These are phyloP conservation scores for Boletus eberwhitei DNA, from an alignment of 768 basidiomycete species.

Conservation along the genomic window DNA sequence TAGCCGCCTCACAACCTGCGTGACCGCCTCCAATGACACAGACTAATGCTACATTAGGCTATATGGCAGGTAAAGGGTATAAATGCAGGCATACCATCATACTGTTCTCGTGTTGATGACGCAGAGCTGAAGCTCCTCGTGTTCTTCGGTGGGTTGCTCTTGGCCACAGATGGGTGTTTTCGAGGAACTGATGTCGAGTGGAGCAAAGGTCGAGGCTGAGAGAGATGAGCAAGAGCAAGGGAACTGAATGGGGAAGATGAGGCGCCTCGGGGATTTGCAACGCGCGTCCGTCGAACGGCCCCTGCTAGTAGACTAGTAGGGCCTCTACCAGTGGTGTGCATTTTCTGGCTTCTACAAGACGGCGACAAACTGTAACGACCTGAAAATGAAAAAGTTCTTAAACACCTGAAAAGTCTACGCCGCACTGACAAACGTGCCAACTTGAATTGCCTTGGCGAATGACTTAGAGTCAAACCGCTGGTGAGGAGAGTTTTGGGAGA, in stretches of 20 bases:
- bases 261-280: neutral
- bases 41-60: slow-evolving; percentile 48
- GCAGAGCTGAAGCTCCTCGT: slow-evolving; percentile 1
- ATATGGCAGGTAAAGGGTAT: slow-evolving; percentile 17
- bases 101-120: slow-evolving; percentile 3
- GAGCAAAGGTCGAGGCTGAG: neutral
- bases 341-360: neutral
- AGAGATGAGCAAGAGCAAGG: neutral
- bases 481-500: neutral
- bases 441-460: neutral
- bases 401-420: neutral
- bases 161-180: neutral
- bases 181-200: neutral
- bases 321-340: slow-evolving; percentile 1
- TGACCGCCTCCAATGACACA: slow-evolving; percentile 91
- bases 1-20: slow-evolving; percentile 90
- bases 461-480: neutral
- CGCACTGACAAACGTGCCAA: neutral
- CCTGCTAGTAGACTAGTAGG: neutral
- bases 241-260: neutral
- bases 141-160: neutral
- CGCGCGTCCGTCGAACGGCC: slow-evolving; percentile 5
- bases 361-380: too few relatives aligned
- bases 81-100: slow-evolving; percentile 22
- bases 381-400: neutral